A percentile compares a stretch with the other conserved stretches of the same genome.
Conservation (phyloP, 208 protist genomes). For the Wallacemonas collosoma region DNA sequence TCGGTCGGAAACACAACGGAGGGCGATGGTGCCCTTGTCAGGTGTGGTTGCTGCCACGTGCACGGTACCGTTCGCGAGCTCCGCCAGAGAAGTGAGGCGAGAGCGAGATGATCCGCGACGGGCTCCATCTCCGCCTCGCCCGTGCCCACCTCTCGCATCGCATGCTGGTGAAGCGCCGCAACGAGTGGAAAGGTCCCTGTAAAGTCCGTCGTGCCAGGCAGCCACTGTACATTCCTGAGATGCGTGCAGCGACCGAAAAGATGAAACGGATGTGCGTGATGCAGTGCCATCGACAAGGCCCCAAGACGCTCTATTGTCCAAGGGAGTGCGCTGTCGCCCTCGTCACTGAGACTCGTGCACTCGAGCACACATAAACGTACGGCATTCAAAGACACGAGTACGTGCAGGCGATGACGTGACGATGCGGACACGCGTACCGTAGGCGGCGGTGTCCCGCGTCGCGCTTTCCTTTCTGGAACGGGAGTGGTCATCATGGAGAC, state of each 20-base stretch:
- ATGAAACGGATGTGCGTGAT: slow-evolving; percentile 14
- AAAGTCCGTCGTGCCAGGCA: slow-evolving; percentile 32
- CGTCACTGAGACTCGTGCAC: neutral
- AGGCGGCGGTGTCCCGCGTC: neutral
- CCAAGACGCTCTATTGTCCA: neutral
- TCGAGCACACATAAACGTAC: neutral
- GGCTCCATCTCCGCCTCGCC: neutral
- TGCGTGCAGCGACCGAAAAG: slow-evolving; percentile 2
- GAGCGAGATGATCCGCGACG: neutral
- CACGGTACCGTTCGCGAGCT: neutral
- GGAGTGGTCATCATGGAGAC: neutral
- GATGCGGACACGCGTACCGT: neutral
- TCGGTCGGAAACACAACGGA: neutral
- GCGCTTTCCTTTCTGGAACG: no score
- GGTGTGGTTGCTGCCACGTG: neutral
- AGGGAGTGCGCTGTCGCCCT: no score
- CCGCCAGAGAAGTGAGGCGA: neutral
- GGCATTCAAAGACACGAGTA: neutral
- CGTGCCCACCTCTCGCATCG: neutral
- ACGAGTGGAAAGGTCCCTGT: slow-evolving; percentile 37
- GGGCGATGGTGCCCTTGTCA: neutral
- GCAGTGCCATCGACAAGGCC: neutral
- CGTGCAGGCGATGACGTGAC: neutral
- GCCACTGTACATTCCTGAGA: slow-evolving; percentile 40
- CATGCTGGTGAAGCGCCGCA: slow-evolving; percentile 34